Evolutionary conservation across 2,329 filamentous ascomycete species (phyloP).

Genomic region (Emericellopsis atlantica): DNA sequence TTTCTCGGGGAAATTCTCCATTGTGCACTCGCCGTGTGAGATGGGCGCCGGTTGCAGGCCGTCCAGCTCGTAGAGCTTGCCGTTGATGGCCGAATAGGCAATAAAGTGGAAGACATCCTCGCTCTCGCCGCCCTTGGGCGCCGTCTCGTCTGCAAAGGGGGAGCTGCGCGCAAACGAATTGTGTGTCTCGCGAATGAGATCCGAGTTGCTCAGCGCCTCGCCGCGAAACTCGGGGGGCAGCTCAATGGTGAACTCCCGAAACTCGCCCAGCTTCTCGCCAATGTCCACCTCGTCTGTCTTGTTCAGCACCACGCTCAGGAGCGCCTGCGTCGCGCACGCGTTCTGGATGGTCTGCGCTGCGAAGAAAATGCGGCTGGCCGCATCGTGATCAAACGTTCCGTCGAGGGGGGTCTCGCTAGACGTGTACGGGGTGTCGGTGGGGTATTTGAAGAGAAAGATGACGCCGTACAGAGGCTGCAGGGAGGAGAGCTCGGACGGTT

Average conservation of each 20-base stretch:
- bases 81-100: conserved; percentile 75
- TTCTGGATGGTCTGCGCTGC: conserved; percentile 97
- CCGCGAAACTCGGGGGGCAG: conserved; percentile 63
- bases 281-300: conserved; percentile 60
- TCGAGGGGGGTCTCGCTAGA: conserved; percentile 56
- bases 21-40: conserved; percentile 62
- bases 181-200: conserved; percentile 66
- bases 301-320: conserved; percentile 86
- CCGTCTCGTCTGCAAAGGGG: conserved; percentile 87
- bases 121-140: conserved; percentile 46
- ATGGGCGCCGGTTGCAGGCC: conserved; percentile 90
- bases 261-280: conserved; percentile 57
- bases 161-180: conserved; percentile 83
- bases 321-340: conserved; percentile 90
- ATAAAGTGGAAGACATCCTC: conserved; percentile 98
- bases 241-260: conserved; percentile 78
- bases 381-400: conserved; percentile 66
- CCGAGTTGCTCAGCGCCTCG: conserved; percentile 48
- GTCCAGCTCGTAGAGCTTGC: conserved; percentile 83
- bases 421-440: conserved; percentile 52
- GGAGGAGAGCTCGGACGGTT: conserved; percentile 57
- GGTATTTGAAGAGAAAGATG: conserved; percentile 98
- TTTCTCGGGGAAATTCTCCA: conserved; percentile 61
- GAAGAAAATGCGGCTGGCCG: conserved; percentile 77
- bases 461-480: conserved; percentile 81